Evolutionary conservation across 75 land plant genomes (phyloP).

Genomic region (Sequoia sempervirens): DNA sequence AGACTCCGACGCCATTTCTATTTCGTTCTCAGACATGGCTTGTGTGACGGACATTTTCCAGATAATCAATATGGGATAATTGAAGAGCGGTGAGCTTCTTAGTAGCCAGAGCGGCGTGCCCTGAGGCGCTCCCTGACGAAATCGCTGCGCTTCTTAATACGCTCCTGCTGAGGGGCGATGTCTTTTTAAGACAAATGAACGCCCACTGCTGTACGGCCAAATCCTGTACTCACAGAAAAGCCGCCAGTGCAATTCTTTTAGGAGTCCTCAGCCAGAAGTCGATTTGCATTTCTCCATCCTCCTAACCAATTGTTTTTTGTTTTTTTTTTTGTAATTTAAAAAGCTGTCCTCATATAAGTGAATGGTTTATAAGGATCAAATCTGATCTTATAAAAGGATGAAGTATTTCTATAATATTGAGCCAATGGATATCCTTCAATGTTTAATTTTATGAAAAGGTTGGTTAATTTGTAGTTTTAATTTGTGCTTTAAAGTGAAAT

Average conservation of each 20-base stretch:
- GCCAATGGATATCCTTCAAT: no score
- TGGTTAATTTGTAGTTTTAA: no score
- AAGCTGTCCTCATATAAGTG: no score
- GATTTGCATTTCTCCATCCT: neutral
- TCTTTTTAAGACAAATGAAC: constrained; percentile 38
- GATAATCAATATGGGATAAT: neutral
- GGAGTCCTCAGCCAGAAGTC: neutral
- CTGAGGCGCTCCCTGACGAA: constrained; percentile 18
- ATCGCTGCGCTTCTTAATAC: constrained; percentile 33
- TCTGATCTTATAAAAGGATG: no score
- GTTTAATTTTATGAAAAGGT: no score
- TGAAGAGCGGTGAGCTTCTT: neutral
- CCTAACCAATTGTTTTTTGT: neutral
- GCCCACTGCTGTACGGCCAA: constrained; percentile 27
- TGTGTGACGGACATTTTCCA: neutral
- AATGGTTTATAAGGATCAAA: no score
- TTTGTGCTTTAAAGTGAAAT: no score
- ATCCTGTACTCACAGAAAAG: constrained; percentile 13
- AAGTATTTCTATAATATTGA: no score
- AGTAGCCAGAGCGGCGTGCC: constrained; percentile 6
- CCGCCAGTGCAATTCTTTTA: neutral
- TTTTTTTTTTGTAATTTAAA: neutral
- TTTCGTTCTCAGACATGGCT: constrained; percentile 22
- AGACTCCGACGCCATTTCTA: constrained; percentile 63
- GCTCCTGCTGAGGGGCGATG: constrained; percentile 46